Percentiles rank a stretch among this genome's conserved stretches.
Conservation (phyloP, 2,329 filamentous ascomycete genomes). For the Talaromyces sp. region DNA sequence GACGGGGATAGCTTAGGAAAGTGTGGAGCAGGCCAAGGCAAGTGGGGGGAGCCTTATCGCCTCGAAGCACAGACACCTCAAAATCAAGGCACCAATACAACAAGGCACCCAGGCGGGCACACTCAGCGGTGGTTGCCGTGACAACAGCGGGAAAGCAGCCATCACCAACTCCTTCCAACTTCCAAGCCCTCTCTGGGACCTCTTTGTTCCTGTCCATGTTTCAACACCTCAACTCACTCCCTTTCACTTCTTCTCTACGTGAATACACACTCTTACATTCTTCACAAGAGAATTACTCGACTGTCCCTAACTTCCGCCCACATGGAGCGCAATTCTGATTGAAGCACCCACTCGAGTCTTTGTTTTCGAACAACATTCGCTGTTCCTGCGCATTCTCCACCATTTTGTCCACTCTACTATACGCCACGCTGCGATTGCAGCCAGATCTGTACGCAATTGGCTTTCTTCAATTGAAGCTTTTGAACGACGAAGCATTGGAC, state of each 20-base stretch:
- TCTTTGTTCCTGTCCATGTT: constrained; percentile 1
- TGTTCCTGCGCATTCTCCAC: constrained; percentile 6
- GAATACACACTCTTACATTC: not conserved
- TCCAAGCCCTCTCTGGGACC: not conserved
- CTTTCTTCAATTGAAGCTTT: not conserved
- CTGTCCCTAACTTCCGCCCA: not conserved
- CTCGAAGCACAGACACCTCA: constrained; percentile 5
- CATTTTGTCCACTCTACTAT: constrained; percentile 12
- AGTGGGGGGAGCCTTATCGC: not conserved
- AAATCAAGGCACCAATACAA: constrained; percentile 7
- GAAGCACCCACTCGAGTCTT: not conserved
- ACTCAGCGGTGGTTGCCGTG: constrained; percentile 29
- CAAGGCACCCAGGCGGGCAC: not conserved
- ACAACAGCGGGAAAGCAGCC: constrained; percentile 25
- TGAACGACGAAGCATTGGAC: not conserved
- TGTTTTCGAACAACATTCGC: constrained; percentile 2
- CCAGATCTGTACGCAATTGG: not conserved
- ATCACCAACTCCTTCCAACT: constrained; percentile 27
- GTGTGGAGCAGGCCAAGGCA: not conserved
- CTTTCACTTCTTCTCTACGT: not conserved
- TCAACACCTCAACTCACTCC: constrained; percentile 13
- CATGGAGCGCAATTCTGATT: constrained; percentile 11
- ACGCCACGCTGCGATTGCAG: constrained; percentile 17
- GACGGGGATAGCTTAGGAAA: not conserved
- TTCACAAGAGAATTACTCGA: not conserved